phyloP scores from a whole-genome alignment of 108 stramenopile species.

The Licmophora abbreviata region DNA sequence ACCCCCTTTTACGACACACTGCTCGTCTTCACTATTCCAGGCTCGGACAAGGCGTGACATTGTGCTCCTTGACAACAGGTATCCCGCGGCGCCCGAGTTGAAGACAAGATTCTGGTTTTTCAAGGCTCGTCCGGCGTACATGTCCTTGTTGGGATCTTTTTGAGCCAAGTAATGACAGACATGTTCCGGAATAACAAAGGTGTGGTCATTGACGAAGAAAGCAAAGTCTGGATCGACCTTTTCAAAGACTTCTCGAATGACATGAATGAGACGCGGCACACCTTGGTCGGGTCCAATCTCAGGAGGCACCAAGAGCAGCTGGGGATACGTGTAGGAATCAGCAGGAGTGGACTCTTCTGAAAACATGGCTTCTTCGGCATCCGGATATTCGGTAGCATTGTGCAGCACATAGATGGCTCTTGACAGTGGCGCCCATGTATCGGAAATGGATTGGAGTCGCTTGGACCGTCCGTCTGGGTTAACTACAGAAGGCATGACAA shows the following conservation, averaged over 20 bases:
- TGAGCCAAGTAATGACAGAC: constrained; percentile 59
- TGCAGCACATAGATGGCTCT: constrained; percentile 70
- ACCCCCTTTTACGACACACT: constrained; percentile 29
- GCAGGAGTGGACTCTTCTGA: constrained; percentile 23
- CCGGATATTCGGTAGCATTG: constrained; percentile 47
- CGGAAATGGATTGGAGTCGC: constrained; percentile 59
- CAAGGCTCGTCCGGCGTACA: constrained; percentile 81
- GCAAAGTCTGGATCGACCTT: constrained; percentile 77
- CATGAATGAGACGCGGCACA: constrained; percentile 56
- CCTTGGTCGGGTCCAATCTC: constrained; percentile 58
- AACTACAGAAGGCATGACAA: constrained; percentile 73
- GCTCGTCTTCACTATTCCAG: constrained; percentile 52
- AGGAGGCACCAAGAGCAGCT: constrained; percentile 53
- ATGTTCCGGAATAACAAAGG: constrained; percentile 79
- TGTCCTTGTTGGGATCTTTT: constrained; percentile 35
- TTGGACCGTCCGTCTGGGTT: constrained; percentile 48
- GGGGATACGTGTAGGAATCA: constrained; percentile 50
- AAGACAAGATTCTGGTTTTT: constrained; percentile 42
- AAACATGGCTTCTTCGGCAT: constrained; percentile 24
- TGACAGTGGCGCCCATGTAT: constrained; percentile 74
- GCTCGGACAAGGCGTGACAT: constrained; percentile 51
- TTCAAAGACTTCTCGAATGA: constrained; percentile 48
- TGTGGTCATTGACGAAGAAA: constrained; percentile 90
- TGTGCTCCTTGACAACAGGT: constrained; percentile 67
- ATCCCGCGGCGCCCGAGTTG: constrained; percentile 85